phyloP scores from a whole-genome alignment of 2,329 filamentous ascomycete genomes.

The Beauveria brongniartii region DNA sequence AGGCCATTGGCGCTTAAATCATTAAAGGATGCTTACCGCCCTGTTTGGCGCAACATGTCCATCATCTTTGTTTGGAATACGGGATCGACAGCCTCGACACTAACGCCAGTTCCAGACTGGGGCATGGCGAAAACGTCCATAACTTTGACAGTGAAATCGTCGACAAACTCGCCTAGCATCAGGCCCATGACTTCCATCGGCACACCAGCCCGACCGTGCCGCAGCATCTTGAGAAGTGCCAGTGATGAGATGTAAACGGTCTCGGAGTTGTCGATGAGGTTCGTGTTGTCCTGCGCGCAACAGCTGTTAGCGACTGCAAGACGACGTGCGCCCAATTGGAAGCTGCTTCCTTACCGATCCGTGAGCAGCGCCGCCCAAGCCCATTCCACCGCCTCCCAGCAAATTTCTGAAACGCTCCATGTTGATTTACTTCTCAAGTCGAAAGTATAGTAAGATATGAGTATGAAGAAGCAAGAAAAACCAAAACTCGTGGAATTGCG shows the following conservation, averaged over 20 bases:
- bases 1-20: neutral
- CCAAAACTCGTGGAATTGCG: neutral
- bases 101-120: conserved; percentile 95
- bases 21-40: conserved; percentile 54
- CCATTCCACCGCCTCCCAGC: conserved; percentile 69
- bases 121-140: conserved; percentile 99
- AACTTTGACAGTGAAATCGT: conserved; percentile 96
- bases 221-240: conserved; percentile 95
- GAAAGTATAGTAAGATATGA: neutral
- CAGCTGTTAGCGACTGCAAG: conserved; percentile 12
- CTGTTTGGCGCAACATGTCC: conserved; percentile 98
- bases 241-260: conserved; percentile 99
- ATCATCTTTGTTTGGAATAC: conserved; percentile 99
- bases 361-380: conserved; percentile 43
- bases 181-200: conserved; percentile 99
- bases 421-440: conserved; percentile 17
- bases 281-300: conserved; percentile 65
- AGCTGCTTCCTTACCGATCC: conserved; percentile 28
- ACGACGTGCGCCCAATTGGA: neutral
- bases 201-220: conserved; percentile 92
- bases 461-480: neutral
- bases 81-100: conserved; percentile 94
- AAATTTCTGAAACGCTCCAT: conserved; percentile 94
- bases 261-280: conserved; percentile 96
- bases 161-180: conserved; percentile 97